Percentiles rank a stretch among this genome's conserved stretches.
These are phyloP conservation scores for Immersiporthe knoxdaviesiana DNA, from an alignment of 2,329 filamentous ascomycete genomes.

Conservation along the genomic window DNA sequence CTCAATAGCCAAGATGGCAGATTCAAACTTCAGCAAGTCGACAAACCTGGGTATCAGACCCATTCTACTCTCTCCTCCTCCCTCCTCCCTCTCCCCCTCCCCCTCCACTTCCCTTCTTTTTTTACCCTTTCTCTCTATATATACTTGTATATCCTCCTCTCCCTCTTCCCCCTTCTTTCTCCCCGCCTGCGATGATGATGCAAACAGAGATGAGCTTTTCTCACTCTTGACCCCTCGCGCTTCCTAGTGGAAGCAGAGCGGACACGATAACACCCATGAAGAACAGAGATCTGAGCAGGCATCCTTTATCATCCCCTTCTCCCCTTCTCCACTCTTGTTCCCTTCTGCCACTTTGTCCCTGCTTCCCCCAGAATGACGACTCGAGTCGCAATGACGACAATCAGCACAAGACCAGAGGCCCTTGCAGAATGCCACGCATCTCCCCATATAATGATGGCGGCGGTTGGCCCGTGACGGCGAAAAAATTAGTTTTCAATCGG, in stretches of 20 bases:
- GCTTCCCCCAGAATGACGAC: slow-evolving; percentile 17
- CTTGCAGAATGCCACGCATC: neutral
- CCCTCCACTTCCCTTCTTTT: too few relatives aligned
- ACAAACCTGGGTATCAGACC: neutral
- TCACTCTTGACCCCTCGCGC: slow-evolving; percentile 26
- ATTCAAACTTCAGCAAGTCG: neutral
- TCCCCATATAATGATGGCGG: neutral
- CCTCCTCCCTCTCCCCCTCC: neutral
- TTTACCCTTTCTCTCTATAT: neutral
- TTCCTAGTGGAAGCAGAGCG: slow-evolving; percentile 19
- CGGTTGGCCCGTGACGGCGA: slow-evolving; percentile 34
- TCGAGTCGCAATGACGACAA: slow-evolving; percentile 35
- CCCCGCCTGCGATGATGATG: slow-evolving; percentile 34
- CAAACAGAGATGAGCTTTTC: slow-evolving; percentile 32
- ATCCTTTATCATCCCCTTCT: neutral
- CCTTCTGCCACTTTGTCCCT: slow-evolving; percentile 1
- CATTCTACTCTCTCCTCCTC: neutral
- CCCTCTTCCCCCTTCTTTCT: neutral
- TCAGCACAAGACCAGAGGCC: slow-evolving; percentile 24
- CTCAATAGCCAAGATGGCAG: neutral
- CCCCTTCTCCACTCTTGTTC: slow-evolving; percentile 7
- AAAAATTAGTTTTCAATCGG: slow-evolving; percentile 47
- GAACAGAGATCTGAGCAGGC: slow-evolving; percentile 44
- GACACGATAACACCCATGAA: slow-evolving; percentile 33
- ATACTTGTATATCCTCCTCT: too few relatives aligned